Evolutionary conservation across 106 monocot species (phyloP).

Genomic region (Allium sativum): DNA sequence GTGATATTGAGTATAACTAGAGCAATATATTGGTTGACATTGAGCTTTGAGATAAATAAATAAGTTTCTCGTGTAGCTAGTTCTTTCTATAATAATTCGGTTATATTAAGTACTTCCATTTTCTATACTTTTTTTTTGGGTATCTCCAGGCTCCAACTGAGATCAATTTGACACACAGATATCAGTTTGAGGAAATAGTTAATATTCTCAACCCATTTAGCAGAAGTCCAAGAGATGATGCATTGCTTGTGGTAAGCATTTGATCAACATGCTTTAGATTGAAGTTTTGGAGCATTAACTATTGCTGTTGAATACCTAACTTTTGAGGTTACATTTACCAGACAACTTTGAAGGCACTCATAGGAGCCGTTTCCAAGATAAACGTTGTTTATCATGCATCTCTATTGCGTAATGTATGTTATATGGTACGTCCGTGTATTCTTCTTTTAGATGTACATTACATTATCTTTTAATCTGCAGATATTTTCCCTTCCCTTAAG

Average conservation of each 20-base stretch:
- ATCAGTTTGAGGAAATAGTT: slow-evolving; percentile 33
- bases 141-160: slow-evolving; percentile 20
- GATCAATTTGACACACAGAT: slow-evolving; percentile 23
- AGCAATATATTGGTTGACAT: background rate
- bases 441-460: background rate
- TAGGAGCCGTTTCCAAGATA: slow-evolving; percentile 44
- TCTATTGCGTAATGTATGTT: slow-evolving; percentile 45
- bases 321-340: slow-evolving; percentile 9
- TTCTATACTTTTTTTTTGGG: background rate
- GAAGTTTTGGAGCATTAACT: background rate
- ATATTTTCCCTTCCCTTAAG: slow-evolving; percentile 45
- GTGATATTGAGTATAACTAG: no score
- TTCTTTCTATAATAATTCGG: background rate
- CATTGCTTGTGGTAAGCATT: slow-evolving; percentile 38
- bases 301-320: background rate
- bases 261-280: background rate
- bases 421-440: background rate
- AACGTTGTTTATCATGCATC: slow-evolving; percentile 21
- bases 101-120: background rate
- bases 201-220: slow-evolving; percentile 23
- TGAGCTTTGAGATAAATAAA: no score
- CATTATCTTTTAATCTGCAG: slow-evolving; percentile 14
- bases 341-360: slow-evolving; percentile 33
- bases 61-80: background rate
- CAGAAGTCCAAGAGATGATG: slow-evolving; percentile 32